Evolutionary conservation across 352 stramenopile species (phyloP).

Genomic region (Phytopythium cucurbitacearum): DNA sequence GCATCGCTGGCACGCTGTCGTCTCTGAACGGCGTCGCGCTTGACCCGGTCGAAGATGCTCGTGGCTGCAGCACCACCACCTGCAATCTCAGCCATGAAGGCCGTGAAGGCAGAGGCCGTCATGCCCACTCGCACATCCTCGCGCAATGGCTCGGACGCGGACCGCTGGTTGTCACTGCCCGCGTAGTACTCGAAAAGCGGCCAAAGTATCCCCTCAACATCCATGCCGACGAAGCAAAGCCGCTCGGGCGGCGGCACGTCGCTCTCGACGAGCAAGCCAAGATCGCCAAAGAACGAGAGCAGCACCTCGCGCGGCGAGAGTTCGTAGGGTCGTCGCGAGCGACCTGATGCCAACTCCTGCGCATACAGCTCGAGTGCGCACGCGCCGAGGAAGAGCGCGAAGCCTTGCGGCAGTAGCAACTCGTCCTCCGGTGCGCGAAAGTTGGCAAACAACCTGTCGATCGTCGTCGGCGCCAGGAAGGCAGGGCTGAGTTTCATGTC

Average conservation of each 20-base stretch:
- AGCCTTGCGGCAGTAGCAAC: slow-evolving; percentile 33
- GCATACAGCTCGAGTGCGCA: slow-evolving; percentile 60
- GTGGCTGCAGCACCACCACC: slow-evolving; percentile 18
- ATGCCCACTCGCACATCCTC: slow-evolving; percentile 43
- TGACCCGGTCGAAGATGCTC: slow-evolving; percentile 46
- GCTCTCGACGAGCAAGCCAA: slow-evolving; percentile 47
- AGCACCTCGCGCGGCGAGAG: slow-evolving; percentile 65
- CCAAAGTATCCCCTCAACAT: slow-evolving; percentile 70
- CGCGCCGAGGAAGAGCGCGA: slow-evolving; percentile 56
- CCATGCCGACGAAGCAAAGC: slow-evolving; percentile 62
- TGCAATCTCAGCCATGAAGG: slow-evolving; percentile 70
- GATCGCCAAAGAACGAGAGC: slow-evolving; percentile 63
- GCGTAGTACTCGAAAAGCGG: slow-evolving; percentile 82
- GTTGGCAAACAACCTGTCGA: slow-evolving; percentile 43
- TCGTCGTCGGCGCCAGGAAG: slow-evolving; percentile 43
- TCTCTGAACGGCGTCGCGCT: slow-evolving; percentile 22
- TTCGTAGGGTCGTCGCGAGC: slow-evolving; percentile 12
- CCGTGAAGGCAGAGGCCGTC: slow-evolving; percentile 39
- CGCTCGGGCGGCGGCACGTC: slow-evolving; percentile 23
- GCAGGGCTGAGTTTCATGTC: slow-evolving; percentile 57
- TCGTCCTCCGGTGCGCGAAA: slow-evolving; percentile 25
- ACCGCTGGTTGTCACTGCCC: slow-evolving; percentile 3
- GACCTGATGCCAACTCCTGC: slow-evolving; percentile 2
- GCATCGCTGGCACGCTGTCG: background rate
- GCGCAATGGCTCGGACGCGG: background rate